Evolutionary conservation across 169 alveolate genomes (phyloP), one percentile per base, ranked within the genome.

Genomic region (Plasmodium adleri): DNA sequence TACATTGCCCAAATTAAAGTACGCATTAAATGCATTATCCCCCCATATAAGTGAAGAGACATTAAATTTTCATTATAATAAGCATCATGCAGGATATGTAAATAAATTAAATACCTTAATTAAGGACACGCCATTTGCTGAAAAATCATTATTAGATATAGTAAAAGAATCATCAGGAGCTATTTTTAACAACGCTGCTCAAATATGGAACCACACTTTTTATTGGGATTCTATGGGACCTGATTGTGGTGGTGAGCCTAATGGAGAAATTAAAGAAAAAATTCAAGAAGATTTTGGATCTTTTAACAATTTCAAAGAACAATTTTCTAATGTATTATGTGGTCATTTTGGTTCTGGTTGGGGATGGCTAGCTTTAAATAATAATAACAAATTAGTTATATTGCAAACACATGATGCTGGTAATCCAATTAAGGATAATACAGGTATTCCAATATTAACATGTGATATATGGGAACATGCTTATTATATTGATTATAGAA

Each of bases 401-500:
- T 95, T 95, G 76, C 96, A 96, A 92, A 96, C 98, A 50, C 97
- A 95, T 32, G 98, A 97, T 88, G 97, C 98, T 58, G 99, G 97
- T 13, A 92, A 96, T 52, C 98, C 99, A 49, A 93, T 96, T 74
- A 93, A 88, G 75, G 94, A 95, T 54, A 96, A 94, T 66, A 83
- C 96, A 17, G 98, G 97, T 32, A 92, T 92, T 20, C 99, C 99
- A 3, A 91, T 97, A 32, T 88, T 97, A 72, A 97, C 97, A 26
- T 95, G 98, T 86, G 99, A 98, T 92, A 97, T 97, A 28, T 98
- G 99, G 99, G 99, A 98, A 85, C 99, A 98, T 87, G 99, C 99
- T 24, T 98, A 97, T 95, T 98, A 98, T 92, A 89, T 97, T 59
- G 98, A 98, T 88, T 98, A 97, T 94, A 93, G 96, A 88, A 95